Base-by-base conservation (phyloP, 139 green algal genomes). In the Nannochloris sp. region DNA sequence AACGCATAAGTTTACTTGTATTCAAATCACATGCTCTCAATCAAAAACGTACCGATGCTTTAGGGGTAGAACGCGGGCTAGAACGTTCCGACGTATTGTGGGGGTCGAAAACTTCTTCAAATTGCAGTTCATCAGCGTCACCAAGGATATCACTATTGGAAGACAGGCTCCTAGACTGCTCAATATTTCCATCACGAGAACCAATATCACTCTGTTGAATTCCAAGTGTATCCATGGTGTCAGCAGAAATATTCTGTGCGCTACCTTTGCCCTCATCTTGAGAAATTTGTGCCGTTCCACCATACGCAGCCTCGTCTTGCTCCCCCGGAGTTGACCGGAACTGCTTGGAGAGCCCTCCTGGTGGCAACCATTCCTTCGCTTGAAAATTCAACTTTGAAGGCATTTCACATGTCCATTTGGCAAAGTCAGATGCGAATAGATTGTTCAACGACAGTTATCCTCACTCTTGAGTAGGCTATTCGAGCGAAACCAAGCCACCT, bases 71-170 rank as follows among this genome's bases (percentile, higher is more conserved):
- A 12, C 56, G n/a, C 1, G n/a, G 19, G 16, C 57, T 64, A 18
- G 19, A 44, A 5, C 15, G 12, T 15, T 37, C 18, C 0, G 46
- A 53, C 6, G 46, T 53, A 27, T 29, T 44, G 15, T 23, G 7
- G 24, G 48, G 21, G 25, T 70, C 63, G 12, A 70, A 70, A 7
- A n/a, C 25, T 16, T 64, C 63, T 16, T 75, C 69, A 71, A 75
- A 71, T 5, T 64, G 29, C 5, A 75, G 51, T 43, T 75, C 69
- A 48, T 62, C 61, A 18, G 40, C 19, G 0, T 50, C 25, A 14
- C 23, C 51, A 3, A 53, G 37, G 23, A 44, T 49, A 9, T 19
- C 34, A n/a, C 37, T 29, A 8, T 10, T 55, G 3, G 25, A 54
- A 58, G 48, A 46, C 57, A 58, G 50, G 23, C 50, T 19, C 19